Evolutionary conservation across 2,329 filamentous ascomycete genomes (phyloP), one percentile per base, ranked within the genome.

Genomic region (Pleoardoris graminearum): DNA sequence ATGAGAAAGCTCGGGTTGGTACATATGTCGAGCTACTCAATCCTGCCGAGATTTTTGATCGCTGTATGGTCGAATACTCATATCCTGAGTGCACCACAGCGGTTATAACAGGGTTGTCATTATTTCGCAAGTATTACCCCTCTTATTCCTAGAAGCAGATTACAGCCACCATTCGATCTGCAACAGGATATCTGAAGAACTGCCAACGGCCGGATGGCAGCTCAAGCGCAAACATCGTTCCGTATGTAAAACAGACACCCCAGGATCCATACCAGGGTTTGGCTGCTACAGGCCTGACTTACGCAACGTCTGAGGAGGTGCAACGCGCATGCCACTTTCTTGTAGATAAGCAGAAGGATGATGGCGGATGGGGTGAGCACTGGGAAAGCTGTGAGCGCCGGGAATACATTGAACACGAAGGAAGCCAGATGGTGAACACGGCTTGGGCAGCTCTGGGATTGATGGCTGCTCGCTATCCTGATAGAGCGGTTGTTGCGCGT

Each of bases 21-120:
- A 81, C 89, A 60, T 84, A 83, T 60, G 72, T 97, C 60, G 94
- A 99, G 73, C 81, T 87, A 70, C 82, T 99, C 32, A 99, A 99
- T 67, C 92, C 92, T 0, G 94, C 94, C 1, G 94, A 99, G 71
- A 91, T 99, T 0, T 99, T 99, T 72, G 92, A 91, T 10, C 84
- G 87, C n/a, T 97, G 99, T 76, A 99, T 99, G 94, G 88, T 97
- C 47, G 92, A 97, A 70, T 97, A 97, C 71, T 91, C 96, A 71
- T 97, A 97, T 67, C 91, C 93, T 0, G 94, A 99, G 74, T 99
- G 94, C 77, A 97, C 94, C 0, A 97, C 94, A 2, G 92, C 94
- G 0, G 91, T 91, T 23, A 89, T 97, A 3, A 97, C 90, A 1
- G 91, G 90, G 0, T 79, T 99, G 19, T 88, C 87, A 3, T 79